Evolutionary conservation across 257 asterid genomes (phyloP).

Genomic region (Capsicum rhomboideum): DNA sequence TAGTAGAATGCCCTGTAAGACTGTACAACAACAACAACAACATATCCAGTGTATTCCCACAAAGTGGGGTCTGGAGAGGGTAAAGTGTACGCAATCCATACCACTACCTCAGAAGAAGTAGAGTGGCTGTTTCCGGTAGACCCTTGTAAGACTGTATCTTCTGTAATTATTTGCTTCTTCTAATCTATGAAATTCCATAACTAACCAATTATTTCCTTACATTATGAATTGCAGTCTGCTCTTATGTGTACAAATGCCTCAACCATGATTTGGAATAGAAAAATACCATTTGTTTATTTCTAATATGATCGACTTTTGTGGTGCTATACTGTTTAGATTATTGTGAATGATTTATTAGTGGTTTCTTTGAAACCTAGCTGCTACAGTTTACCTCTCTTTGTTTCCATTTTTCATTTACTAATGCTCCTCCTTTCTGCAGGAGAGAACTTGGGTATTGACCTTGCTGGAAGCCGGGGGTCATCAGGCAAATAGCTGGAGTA

Average conservation of each 20-base stretch:
- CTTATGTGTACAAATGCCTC: background rate
- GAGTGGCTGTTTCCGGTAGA: no score
- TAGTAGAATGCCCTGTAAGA: background rate
- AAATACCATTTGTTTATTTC: background rate
- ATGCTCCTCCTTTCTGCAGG: background rate
- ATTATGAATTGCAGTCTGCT: background rate
- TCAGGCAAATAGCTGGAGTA: background rate
- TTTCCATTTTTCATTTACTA: background rate
- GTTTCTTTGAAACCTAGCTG: no score
- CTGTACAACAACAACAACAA: no score
- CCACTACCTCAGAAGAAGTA: no score
- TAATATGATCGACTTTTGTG: background rate
- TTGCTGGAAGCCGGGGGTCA: background rate
- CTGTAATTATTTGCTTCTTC: background rate
- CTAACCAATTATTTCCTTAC: background rate
- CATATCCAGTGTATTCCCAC: no score
- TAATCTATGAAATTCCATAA: background rate
- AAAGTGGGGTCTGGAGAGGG: no score
- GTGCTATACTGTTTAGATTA: background rate
- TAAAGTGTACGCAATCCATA: no score
- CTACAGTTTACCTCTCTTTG: background rate
- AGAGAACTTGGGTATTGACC: background rate
- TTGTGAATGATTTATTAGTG: background rate
- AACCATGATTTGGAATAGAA: background rate
- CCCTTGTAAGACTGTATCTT: background rate